Evolutionary conservation across 257 asterid species (phyloP).

Genomic region (Primulina eburnea): DNA sequence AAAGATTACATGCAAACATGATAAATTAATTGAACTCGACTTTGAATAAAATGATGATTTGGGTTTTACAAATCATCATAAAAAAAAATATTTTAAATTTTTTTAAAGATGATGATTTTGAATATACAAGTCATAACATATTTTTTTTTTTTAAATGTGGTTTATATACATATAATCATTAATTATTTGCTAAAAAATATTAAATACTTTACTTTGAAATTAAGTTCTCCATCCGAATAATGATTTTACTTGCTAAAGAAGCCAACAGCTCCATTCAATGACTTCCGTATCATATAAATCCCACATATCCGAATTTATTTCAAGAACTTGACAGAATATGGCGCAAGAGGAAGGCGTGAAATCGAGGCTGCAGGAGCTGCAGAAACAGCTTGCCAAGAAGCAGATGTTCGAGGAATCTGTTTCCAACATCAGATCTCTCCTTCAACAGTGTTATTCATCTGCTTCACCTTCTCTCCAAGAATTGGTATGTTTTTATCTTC

Average conservation of each 20-base stretch:
- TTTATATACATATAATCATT: too few species aligned
- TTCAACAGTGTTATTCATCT: conserved; percentile 59
- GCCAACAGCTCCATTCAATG: not conserved
- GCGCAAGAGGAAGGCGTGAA: conserved; percentile 49
- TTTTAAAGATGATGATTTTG: too few species aligned
- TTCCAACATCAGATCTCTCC: conserved; percentile 63
- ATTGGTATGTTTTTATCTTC: conserved; percentile 39
- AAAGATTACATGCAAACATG: too few species aligned
- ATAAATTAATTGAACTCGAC: too few species aligned
- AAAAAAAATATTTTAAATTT: too few species aligned
- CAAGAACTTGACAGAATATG: conserved; percentile 23
- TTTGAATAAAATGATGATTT: too few species aligned
- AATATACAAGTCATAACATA: too few species aligned
- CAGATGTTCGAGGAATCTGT: conserved; percentile 78
- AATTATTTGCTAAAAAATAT: too few species aligned
- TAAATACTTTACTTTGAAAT: too few species aligned
- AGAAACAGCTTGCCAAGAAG: conserved; percentile 75
- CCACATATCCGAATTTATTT: not conserved
- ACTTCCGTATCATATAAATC: not conserved
- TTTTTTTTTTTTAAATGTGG: too few species aligned
- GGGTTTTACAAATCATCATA: too few species aligned
- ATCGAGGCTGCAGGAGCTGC: conserved; percentile 62
- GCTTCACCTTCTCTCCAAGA: conserved; percentile 69
- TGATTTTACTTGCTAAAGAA: not conserved
- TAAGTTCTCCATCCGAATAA: not conserved